Evolutionary conservation across 306 rosid genomes (phyloP).

Genomic region (Prunus davidiana): DNA sequence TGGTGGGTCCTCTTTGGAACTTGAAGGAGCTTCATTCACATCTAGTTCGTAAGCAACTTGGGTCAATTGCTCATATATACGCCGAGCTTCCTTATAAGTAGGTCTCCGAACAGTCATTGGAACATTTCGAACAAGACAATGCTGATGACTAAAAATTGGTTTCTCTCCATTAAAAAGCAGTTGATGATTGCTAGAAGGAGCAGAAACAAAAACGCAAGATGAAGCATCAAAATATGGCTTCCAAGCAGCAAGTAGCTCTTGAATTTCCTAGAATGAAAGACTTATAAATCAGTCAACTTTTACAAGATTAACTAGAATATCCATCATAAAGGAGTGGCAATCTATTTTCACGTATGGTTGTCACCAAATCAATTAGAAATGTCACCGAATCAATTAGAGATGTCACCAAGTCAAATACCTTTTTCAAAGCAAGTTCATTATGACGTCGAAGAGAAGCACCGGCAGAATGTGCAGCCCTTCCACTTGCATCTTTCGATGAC

Average conservation of each 20-base stretch:
- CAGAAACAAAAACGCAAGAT: constrained; percentile 60
- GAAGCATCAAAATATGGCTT: constrained; percentile 76
- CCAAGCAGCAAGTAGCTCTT: constrained; percentile 84
- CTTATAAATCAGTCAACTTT: constrained; percentile 25
- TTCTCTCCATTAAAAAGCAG: constrained; percentile 71
- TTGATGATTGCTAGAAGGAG: constrained; percentile 87
- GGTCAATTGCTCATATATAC: constrained; percentile 67
- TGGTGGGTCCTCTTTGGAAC: constrained; percentile 18
- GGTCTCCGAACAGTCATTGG: constrained; percentile 81
- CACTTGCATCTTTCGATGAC: constrained; percentile 89
- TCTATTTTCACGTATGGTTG: not conserved
- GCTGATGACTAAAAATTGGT: constrained; percentile 57
- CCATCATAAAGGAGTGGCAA: not conserved
- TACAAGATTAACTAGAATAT: not conserved
- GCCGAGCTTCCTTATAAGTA: constrained; percentile 77
- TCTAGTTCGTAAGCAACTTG: constrained; percentile 56
- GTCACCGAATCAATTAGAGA: not conserved
- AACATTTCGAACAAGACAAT: constrained; percentile 49
- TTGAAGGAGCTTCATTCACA: constrained; percentile 44
- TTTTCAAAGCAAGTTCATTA: constrained; percentile 83
- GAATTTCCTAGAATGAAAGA: constrained; percentile 68
- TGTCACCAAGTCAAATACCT: constrained; percentile 35
- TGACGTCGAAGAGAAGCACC: constrained; percentile 92
- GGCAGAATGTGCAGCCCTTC: constrained; percentile 76
- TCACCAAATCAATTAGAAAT: not conserved